Conservation (phyloP, 305 asterid genomes). For the Fraxinus paxiana region DNA sequence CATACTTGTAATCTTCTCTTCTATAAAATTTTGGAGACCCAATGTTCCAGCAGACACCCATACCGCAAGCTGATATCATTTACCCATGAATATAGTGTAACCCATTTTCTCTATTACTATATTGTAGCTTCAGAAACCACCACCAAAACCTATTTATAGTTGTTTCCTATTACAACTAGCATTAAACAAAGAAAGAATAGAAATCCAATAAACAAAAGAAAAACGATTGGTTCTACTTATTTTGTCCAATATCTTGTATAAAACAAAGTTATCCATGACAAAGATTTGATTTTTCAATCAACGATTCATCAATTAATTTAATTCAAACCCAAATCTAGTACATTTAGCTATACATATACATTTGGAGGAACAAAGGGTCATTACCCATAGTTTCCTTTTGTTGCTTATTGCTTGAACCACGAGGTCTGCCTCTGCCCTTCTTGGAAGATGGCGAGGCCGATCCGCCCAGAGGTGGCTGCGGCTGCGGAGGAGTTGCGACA, state of each 20-base stretch:
- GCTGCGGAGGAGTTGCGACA: conserved; percentile 9
- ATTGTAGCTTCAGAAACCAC: conserved; percentile 20
- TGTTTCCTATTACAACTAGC: conserved; percentile 12
- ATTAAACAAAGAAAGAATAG: conserved; percentile 3
- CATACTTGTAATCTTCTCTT: conserved; percentile 30
- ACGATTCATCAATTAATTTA: conserved; percentile 1
- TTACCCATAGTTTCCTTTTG: conserved; percentile 44
- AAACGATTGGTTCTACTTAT: background rate
- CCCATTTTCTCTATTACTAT: conserved; percentile 10
- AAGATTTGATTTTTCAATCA: conserved; percentile 25
- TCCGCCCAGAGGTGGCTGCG: conserved; percentile 29
- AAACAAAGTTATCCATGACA: conserved; percentile 15
- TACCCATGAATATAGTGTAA: conserved; percentile 9
- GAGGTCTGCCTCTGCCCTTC: conserved; percentile 57
- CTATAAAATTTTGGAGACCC: conserved; percentile 27
- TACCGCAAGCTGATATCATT: conserved; percentile 2
- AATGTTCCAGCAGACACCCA: conserved; percentile 20
- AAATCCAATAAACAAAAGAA: background rate
- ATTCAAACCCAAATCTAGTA: background rate
- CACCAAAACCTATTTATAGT: conserved; percentile 19
- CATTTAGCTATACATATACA: background rate
- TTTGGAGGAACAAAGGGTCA: background rate
- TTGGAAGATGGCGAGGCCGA: conserved; percentile 32
- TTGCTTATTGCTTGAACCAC: conserved; percentile 49
- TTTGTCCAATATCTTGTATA: background rate